Base-by-base conservation (phyloP, 2,329 filamentous ascomycete species). In the Clarireedia hainanense region DNA sequence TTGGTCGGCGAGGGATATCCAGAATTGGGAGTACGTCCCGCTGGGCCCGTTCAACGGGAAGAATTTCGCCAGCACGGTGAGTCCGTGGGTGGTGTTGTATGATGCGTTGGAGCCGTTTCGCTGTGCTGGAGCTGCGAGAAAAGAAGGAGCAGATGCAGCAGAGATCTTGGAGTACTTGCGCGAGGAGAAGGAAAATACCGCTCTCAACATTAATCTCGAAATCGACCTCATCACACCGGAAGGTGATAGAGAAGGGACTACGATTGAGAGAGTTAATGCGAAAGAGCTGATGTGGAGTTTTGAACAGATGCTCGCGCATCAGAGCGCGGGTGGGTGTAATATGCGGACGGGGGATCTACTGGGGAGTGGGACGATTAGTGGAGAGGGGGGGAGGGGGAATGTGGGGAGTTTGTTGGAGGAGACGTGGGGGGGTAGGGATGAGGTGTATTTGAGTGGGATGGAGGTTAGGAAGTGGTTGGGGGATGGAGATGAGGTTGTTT, bases 1-100 rank as follows among this genome's bases (percentile, higher is more conserved):
- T 71, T 95, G 89, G 89, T 89, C 85, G 54, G 89, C 89, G 4
- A 76, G 89, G 60, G 89, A 94, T 64, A 85, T 94, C 50, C 89
- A 95, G 68, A 80, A 80, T 0, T 94, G 88, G 88, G 89, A 95
- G 70, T 91, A 91, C 63, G 79, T 91, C 7, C 89, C 89, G 0
- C 73, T 92, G 6, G 89, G 89, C 0, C 89, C 89, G 0, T 92
- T 94, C 73, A 91, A 89, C 59, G 78, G 83, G 24, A 94, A 95
- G 78, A 92, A 91, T 69, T 92, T 94, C 66, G 86, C 79, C 3
- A 89, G 87, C 0, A 87, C 80, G 0, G 86, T 94, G 62, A 88
- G 83, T 58, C 80, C 88, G 0, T 94, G 89, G 89, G 81, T 94
- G 1, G 86, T 94, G 4, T 74, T 89, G 12, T 78, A 84, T 34